Percentiles rank a stretch among this genome's conserved stretches.
These are phyloP conservation scores for Hanseniaspora singularis DNA, from an alignment of 805 yeast species.

Conservation along the genomic window DNA sequence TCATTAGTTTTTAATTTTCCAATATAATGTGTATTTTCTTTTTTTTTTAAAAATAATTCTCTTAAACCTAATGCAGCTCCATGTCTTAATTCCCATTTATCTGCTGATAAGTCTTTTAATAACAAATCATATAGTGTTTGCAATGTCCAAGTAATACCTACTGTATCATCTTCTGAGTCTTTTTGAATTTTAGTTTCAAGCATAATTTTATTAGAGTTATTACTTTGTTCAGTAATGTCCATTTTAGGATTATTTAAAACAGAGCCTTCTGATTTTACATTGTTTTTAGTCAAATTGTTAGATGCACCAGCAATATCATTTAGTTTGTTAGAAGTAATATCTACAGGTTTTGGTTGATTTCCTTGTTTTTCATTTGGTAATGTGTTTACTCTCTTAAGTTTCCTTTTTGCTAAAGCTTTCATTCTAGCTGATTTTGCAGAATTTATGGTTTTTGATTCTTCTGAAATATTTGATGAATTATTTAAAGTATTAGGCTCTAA, in stretches of 20 bases:
- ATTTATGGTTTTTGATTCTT: conserved; percentile 12
- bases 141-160: conserved; percentile 80
- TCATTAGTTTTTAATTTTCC: conserved; percentile 65
- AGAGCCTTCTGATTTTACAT: conserved; percentile 22
- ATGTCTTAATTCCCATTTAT: conserved; percentile 88
- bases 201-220: conserved; percentile 61
- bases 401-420: conserved; percentile 88
- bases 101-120: conserved; percentile 66
- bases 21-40: conserved; percentile 72
- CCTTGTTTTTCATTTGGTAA: conserved; percentile 19
- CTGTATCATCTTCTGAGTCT: conserved; percentile 57
- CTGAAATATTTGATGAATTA: conserved; percentile 18
- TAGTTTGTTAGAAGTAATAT: conserved; percentile 16
- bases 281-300: conserved; percentile 17
- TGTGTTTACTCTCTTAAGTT: conserved; percentile 59
- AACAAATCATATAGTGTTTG: conserved; percentile 83
- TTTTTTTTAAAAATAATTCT: conserved; percentile 47
- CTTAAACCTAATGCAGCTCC: conserved; percentile 89
- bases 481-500: conserved; percentile 16
- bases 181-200: conserved; percentile 69
- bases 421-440: conserved; percentile 49
- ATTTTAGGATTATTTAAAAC: conserved; percentile 31
- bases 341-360: conserved; percentile 26
- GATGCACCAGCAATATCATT: conserved; percentile 22
- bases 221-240: conserved; percentile 66